phyloP scores from a whole-genome alignment of 2,329 filamentous ascomycete species.

The Botryosphaeria agaves region DNA sequence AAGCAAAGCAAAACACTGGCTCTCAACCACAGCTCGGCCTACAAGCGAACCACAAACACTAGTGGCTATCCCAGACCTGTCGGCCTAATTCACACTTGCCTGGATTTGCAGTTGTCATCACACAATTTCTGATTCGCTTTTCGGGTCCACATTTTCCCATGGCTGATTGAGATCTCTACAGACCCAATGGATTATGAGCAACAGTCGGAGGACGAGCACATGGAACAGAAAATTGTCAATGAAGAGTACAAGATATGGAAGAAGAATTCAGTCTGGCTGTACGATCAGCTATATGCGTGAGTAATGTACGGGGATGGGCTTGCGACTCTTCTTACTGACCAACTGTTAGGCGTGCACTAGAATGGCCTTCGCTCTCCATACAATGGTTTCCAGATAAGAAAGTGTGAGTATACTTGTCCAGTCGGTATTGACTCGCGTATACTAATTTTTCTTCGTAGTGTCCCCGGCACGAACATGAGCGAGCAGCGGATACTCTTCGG shows the following conservation, averaged over 20 bases:
- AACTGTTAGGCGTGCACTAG: constrained; percentile 56
- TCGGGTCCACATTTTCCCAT: too few species aligned
- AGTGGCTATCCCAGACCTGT: too few species aligned
- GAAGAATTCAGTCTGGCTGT: constrained; percentile 96
- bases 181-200: too few species aligned
- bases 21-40: too few species aligned
- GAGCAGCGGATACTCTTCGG: constrained; percentile 82
- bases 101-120: too few species aligned
- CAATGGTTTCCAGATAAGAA: constrained; percentile 97
- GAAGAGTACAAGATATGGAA: constrained; percentile 99
- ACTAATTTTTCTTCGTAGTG: too few species aligned
- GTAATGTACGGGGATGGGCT: too few species aligned
- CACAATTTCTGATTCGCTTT: too few species aligned
- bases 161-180: too few species aligned
- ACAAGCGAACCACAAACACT: too few species aligned
- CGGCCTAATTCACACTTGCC: too few species aligned
- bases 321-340: constrained; percentile 2
- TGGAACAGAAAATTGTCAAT: constrained; percentile 79
- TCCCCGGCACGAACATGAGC: constrained; percentile 71
- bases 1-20: too few species aligned
- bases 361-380: constrained; percentile 93
- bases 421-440: constrained; percentile 1
- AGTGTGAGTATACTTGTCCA: constrained; percentile 38
- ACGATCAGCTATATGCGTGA: constrained; percentile 85
- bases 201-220: constrained; percentile 51